Base-by-base conservation (phyloP, 441 rosid genomes). In the Capsella rubella region DNA sequence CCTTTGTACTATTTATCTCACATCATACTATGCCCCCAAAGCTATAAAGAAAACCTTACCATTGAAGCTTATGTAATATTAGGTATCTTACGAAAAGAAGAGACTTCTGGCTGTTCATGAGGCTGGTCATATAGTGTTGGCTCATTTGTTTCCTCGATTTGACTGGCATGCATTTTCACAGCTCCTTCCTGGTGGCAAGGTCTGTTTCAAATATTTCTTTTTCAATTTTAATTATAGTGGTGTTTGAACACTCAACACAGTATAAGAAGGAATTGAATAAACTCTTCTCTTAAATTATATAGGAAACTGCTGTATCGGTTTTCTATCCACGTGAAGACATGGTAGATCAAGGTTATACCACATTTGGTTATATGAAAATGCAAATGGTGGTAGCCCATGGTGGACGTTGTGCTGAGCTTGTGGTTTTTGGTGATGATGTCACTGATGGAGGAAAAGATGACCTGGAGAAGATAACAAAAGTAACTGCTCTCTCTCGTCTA, bases 141-240 rank as follows among this genome's bases (percentile, higher is more conserved):
- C 99, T 79, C 99, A 95, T 83, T 82, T 95, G 87, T 95, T 92
- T 79, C 98, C 98, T 53, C 91, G 86, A 73, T 95, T 87, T 81
- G 99, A 95, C 80, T 92, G 98, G 99, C 99, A 91, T 82, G 98
- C 98, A 55, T 95, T 95, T 89, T 92, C 99, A 65, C 99, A 95
- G 90, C 96, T 95, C 69, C 90, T 95, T 74, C 99, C 96, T 62
- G 99, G 97, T 73, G 97, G 99, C 82, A 88, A 92, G 97, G 99
- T 91, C 69, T 63, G 59, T 69, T 74, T 68, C 67, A 40, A 25
- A 16, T 28, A 12, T 14, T 14, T 57, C 32, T 34, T 73, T 11
- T 45, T 39, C 43, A 55, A 31, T 76, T 63, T 10, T 71, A 9
- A 11, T 16, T 21, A 42, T 15, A 21, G 21, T 28, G 53, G 55